phyloP scores from a whole-genome alignment of 2,329 filamentous ascomycete genomes.

The Colletotrichum liaoningense region DNA sequence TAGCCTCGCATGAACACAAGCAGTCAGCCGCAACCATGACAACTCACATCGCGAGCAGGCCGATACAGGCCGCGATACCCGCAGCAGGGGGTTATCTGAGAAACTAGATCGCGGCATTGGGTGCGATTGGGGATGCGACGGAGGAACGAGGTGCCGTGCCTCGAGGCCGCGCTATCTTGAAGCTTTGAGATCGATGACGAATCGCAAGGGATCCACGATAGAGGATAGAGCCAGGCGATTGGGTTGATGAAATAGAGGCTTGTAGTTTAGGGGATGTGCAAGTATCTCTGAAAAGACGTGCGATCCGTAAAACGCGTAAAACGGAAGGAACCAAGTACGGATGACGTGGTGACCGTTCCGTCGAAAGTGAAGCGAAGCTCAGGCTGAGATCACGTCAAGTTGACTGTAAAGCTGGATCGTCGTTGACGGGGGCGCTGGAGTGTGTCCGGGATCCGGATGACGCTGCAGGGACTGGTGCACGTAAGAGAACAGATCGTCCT shows the following conservation, averaged over 20 bases:
- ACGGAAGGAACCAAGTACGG: background rate
- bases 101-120: slow-evolving; percentile 60
- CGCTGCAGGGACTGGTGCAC: slow-evolving; percentile 8
- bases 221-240: background rate
- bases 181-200: background rate
- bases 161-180: slow-evolving; percentile 14
- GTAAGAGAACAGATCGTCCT: slow-evolving; percentile 2
- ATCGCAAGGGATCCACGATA: background rate
- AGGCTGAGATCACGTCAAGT: background rate
- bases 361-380: background rate
- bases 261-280: background rate
- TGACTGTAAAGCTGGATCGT: slow-evolving; percentile 2
- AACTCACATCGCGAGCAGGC: slow-evolving; percentile 80
- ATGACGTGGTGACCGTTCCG: background rate
- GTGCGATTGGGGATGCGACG: slow-evolving; percentile 14
- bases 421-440: background rate
- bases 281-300: background rate
- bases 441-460: background rate
- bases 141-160: slow-evolving; percentile 20
- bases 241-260: background rate
- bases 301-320: background rate
- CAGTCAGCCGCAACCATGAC: slow-evolving; percentile 31
- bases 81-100: slow-evolving; percentile 69
- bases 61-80: slow-evolving; percentile 82
- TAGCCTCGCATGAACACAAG: slow-evolving; percentile 31